Evolutionary conservation across 2,329 filamentous ascomycete genomes (phyloP).

Genomic region (Fusarium sp.): DNA sequence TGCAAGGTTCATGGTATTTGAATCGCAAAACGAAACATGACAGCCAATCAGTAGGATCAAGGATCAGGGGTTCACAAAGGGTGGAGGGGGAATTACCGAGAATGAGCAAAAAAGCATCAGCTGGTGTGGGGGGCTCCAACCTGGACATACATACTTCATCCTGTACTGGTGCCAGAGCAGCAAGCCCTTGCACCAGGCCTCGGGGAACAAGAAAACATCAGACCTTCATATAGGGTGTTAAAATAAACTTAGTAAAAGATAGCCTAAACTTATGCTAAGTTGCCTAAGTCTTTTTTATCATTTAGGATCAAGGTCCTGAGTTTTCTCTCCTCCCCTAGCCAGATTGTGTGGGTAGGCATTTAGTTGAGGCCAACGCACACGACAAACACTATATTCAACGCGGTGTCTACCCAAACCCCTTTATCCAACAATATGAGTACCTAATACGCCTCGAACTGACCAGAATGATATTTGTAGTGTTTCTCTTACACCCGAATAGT

Average conservation of each 20-base stretch:
- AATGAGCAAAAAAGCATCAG: constrained; percentile 19
- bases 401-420: neutral
- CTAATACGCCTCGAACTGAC: neutral
- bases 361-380: neutral
- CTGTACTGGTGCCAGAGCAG: neutral
- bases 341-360: neutral
- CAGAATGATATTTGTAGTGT: neutral
- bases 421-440: neutral
- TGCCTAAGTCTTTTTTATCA: too few species aligned
- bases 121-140: constrained; percentile 23
- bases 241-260: too few species aligned
- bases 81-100: constrained; percentile 13
- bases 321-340: too few species aligned
- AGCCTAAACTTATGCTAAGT: too few species aligned
- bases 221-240: too few species aligned
- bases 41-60: constrained; percentile 17
- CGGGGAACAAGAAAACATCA: too few species aligned
- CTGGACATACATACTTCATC: neutral
- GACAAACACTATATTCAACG: neutral
- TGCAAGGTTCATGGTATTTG: constrained; percentile 29
- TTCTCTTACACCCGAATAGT: neutral
- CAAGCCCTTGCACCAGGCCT: neutral
- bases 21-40: constrained; percentile 17
- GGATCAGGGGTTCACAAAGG: constrained; percentile 20
- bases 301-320: too few species aligned